phyloP scores from a whole-genome alignment of 208 protist species.

The Trypanosoma vivax region DNA sequence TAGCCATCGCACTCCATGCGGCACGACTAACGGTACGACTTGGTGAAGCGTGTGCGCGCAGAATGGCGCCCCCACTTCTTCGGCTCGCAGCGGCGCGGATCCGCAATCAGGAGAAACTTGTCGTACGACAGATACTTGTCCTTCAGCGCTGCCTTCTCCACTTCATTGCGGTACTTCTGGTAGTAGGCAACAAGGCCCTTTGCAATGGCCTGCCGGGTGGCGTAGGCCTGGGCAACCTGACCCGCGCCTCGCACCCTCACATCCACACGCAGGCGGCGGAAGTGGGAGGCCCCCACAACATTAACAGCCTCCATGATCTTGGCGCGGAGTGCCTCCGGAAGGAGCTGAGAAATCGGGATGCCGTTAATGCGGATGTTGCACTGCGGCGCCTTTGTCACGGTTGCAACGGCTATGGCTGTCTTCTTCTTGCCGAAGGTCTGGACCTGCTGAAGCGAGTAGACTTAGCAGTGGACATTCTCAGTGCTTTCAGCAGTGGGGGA shows the following conservation, averaged over 20 bases:
- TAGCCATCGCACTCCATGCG: background rate
- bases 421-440: conserved; percentile 97
- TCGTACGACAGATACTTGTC: conserved; percentile 96
- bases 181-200: conserved; percentile 99
- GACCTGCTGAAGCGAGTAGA: conserved; percentile 80
- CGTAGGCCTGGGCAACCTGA: conserved; percentile 97
- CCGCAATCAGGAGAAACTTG: conserved; percentile 98
- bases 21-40: conserved; percentile 25
- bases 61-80: conserved; percentile 99
- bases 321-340: conserved; percentile 95
- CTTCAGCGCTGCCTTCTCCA: conserved; percentile 98
- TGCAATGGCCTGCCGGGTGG: conserved; percentile 98
- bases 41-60: conserved; percentile 98
- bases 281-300: conserved; percentile 93
- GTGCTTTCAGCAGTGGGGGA: conserved; percentile 4
- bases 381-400: conserved; percentile 91
- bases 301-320: conserved; percentile 98
- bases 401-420: conserved; percentile 98
- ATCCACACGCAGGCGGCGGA: conserved; percentile 96
- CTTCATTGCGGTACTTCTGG: conserved; percentile 97
- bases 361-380: conserved; percentile 99
- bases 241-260: conserved; percentile 97
- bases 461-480: conserved; percentile 51
- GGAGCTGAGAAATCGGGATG: conserved; percentile 94
- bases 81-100: conserved; percentile 98